Evolutionary conservation across 2,329 filamentous ascomycete species (phyloP), one percentile per base, ranked within the genome.

Genomic region (Colletotrichum phormii): DNA sequence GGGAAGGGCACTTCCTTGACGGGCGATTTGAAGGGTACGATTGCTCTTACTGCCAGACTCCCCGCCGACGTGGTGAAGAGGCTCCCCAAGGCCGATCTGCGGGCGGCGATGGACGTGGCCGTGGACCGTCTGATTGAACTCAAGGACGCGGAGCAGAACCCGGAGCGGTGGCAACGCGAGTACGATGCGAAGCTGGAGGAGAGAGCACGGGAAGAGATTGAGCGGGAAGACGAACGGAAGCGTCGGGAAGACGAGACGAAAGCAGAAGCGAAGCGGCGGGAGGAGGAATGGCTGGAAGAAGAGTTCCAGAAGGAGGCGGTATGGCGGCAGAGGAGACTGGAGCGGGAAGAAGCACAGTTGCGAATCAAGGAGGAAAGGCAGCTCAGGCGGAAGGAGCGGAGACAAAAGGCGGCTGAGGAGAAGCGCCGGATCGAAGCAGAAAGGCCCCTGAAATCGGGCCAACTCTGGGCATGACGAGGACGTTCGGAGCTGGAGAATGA

Each of bases 21-120:
- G 15, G 42, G 61, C 31, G 53, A 59, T 11, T n/a, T 72, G n/a
- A 35, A 13, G 22, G 70, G 70, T 11, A 64, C 70, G 13, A 64
- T 64, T 13, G 33, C 51, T 3, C 53, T 49, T 31, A 11, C 35
- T 5, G 62, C 62, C 33, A 55, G 13, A 13, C 4, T 4, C 12
- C 51, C 62, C 8, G 35, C 31, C n/a, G 51, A 55, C 26, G 12
- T 64, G 8, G 62, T 55, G 4, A 64, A 64, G 33, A 42, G 22
- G 33, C 62, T 64, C 15, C 15, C 51, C 31, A 26, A n/a, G 4
- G 18, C 35, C 31, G 62, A 64, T 11, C 9, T 64, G 9, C 62
- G 62, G 4, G 46, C 49, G 26, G 62, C 62, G 5, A 42, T 55
- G 49, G 62, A 55, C 24, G 49, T 22, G n/a, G 31, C 26, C 5